Evolutionary conservation across 305 asterid genomes (phyloP).

Genomic region (Rubia tinctorum): DNA sequence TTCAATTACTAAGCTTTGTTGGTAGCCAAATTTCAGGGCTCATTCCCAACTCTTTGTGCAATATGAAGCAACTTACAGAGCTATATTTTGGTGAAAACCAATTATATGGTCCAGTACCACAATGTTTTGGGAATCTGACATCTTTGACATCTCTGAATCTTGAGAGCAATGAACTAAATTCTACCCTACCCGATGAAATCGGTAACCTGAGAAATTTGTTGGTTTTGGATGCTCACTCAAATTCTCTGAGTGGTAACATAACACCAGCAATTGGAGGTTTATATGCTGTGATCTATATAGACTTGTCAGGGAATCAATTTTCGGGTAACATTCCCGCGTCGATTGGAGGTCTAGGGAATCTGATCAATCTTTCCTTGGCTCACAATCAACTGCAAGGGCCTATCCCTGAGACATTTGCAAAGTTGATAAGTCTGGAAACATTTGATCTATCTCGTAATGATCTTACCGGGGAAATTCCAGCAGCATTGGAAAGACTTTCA

Average conservation of each 20-base stretch:
- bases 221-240: slow-evolving; percentile 18
- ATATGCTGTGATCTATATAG: slow-evolving; percentile 17
- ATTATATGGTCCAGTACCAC: slow-evolving; percentile 24
- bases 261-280: slow-evolving; percentile 27
- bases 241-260: slow-evolving; percentile 22
- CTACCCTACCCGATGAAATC: slow-evolving; percentile 20
- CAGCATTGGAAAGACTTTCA: slow-evolving; percentile 23
- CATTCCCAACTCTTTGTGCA: slow-evolving; percentile 23
- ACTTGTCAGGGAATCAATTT: slow-evolving; percentile 25
- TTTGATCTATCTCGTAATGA: slow-evolving; percentile 16
- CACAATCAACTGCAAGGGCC: slow-evolving; percentile 25
- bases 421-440: slow-evolving; percentile 19
- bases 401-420: slow-evolving; percentile 26
- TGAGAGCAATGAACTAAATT: slow-evolving; percentile 21
- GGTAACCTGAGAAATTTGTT: slow-evolving; percentile 21
- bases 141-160: slow-evolving; percentile 20
- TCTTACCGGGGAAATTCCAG: slow-evolving; percentile 28
- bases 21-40: slow-evolving; percentile 20
- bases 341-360: slow-evolving; percentile 22
- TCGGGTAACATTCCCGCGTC: slow-evolving; percentile 27
- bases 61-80: slow-evolving; percentile 16
- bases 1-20: slow-evolving; percentile 22
- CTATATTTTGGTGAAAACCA: slow-evolving; percentile 19
- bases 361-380: slow-evolving; percentile 22
- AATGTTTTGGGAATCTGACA: slow-evolving; percentile 28